phyloP scores from a whole-genome alignment of 2,329 filamentous ascomycete genomes.

The Sporothrix schenckii region DNA sequence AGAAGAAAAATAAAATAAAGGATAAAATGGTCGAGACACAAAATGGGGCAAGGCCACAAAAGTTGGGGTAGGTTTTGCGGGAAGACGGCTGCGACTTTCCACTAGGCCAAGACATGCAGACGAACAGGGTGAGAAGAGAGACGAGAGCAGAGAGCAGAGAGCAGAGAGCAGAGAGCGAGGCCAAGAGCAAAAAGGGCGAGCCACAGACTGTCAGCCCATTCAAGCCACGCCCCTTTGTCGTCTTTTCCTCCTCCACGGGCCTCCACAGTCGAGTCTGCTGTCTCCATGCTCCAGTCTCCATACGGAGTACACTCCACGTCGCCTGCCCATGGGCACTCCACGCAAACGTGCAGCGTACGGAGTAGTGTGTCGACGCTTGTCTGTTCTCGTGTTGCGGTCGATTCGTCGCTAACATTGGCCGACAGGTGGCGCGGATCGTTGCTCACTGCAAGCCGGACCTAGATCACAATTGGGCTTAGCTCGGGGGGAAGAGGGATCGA shows the following conservation, averaged over 20 bases:
- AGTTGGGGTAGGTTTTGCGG: constrained; percentile 18
- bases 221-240: no score
- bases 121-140: not conserved
- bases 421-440: constrained; percentile 15
- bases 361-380: not conserved
- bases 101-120: constrained; percentile 10
- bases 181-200: not conserved
- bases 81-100: constrained; percentile 28
- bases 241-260: not conserved
- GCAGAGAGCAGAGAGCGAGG: not conserved
- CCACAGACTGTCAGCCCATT: constrained; percentile 2
- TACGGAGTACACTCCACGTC: not conserved
- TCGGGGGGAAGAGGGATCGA: not conserved
- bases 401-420: not conserved
- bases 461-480: constrained; percentile 25
- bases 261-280: not conserved
- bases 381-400: not conserved
- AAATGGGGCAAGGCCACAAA: no score
- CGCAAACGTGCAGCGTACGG: not conserved
- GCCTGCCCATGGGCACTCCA: not conserved
- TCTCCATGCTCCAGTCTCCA: not conserved
- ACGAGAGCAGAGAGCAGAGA: not conserved
- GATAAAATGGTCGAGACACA: not conserved
- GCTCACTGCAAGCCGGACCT: constrained; percentile 19
- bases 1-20: not conserved